Base-by-base conservation (phyloP, 352 stramenopile species). In the Thraustotheca clavata region DNA sequence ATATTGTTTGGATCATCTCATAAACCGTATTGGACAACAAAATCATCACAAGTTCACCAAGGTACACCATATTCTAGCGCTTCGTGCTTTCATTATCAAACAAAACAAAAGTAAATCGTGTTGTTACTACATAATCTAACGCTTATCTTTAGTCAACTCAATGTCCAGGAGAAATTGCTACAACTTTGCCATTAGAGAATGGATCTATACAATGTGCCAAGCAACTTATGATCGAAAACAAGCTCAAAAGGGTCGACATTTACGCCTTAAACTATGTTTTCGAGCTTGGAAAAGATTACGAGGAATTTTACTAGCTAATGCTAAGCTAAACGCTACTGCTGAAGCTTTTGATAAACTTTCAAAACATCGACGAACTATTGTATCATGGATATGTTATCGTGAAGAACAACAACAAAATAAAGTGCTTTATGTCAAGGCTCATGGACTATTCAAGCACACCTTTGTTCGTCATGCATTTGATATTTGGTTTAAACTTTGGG, bases 401-500 rank as follows among this genome's bases (percentile, higher is more conserved):
- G 57, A 65, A 31, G 26, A 55, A 12, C 31, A 40, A 0, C 38
- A 35, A 4, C 41, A 55, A 8, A 47, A 52, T 26, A 29, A 40
- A 26, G 41, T 38, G 6, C 22, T 65, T 31, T 33, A 55, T 22
- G 24, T 14, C 4, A 36, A 55, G 33, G 38, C 57, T 9, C 57
- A 65, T 20, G 6, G 57, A 16, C 38, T 65, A 26, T 65, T 65
- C 39, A 54, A 43, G 29, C 35, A 35, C 12, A 65, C 57, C 20
- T 41, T 47, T 46, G 26, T 36, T 5, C 36, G 36, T 12, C 52
- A 65, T 46, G 57, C 57, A 39, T 65, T 65, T 40, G 38, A 40
- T 22, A 46, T 46, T 31, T 65, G 57, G 57, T 65, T 38, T 26
- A 4, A 65, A 24, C 41, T 65, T 27, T 65, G 57, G 57, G n/a